Conservation (phyloP, 2,329 filamentous ascomycete genomes). For the Fusarium gaditjirri region DNA sequence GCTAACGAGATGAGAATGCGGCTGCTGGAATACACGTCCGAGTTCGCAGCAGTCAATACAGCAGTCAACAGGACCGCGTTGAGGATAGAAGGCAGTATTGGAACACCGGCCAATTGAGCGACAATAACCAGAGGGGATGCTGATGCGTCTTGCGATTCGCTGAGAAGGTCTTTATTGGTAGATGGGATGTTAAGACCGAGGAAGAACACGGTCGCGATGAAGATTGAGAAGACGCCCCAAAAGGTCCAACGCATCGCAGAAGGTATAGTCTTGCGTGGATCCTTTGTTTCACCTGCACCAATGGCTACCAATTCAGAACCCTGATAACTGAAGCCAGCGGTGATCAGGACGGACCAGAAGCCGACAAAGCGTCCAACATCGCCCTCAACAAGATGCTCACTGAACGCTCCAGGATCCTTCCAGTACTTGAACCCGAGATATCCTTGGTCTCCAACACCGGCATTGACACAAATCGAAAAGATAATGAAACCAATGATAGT, state of each 20-base stretch:
- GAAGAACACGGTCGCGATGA: slow-evolving; percentile 24
- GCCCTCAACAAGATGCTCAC: slow-evolving; percentile 59
- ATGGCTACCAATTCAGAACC: slow-evolving; percentile 46
- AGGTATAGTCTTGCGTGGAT: slow-evolving; percentile 47
- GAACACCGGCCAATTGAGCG: slow-evolving; percentile 73
- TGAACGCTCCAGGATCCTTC: slow-evolving; percentile 57
- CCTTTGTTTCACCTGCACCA: slow-evolving; percentile 48
- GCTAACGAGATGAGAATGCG: slow-evolving; percentile 77
- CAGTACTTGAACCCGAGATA: slow-evolving; percentile 54
- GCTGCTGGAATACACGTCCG: slow-evolving; percentile 72
- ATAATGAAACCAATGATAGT: slow-evolving; percentile 68
- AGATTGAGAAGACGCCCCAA: slow-evolving; percentile 35
- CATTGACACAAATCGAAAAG: slow-evolving; percentile 57
- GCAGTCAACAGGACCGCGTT: slow-evolving; percentile 75
- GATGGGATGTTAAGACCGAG: slow-evolving; percentile 21
- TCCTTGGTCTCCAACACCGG: slow-evolving; percentile 64
- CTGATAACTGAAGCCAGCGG: slow-evolving; percentile 57
- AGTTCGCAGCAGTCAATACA: slow-evolving; percentile 70
- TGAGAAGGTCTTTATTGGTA: slow-evolving; percentile 61
- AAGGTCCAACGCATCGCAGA: slow-evolving; percentile 46
- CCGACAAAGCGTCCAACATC: slow-evolving; percentile 65
- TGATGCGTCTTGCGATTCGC: slow-evolving; percentile 60
- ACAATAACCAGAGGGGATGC: slow-evolving; percentile 73
- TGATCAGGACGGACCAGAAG: slow-evolving; percentile 67
- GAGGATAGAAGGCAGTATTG: slow-evolving; percentile 71